A percentile compares a stretch with the other conserved stretches of the same genome.
Evolutionary conservation across 2,329 filamentous ascomycete species (phyloP).

Genomic region (Fonsecaea pedrosoi): DNA sequence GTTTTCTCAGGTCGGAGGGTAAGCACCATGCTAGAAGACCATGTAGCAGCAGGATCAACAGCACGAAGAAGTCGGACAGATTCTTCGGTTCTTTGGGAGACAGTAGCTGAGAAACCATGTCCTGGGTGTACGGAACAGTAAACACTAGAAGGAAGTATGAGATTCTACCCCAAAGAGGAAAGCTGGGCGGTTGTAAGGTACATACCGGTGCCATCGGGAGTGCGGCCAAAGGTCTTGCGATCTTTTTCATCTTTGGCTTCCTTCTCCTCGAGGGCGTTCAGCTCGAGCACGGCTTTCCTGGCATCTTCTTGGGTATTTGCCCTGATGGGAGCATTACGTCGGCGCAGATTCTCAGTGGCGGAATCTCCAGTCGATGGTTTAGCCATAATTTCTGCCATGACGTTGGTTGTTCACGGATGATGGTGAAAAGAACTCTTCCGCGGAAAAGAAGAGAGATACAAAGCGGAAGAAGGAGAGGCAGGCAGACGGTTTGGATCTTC

Average conservation of each 20-base stretch:
- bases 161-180: background rate
- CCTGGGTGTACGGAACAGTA: conserved; percentile 91
- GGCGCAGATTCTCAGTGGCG: conserved; percentile 52
- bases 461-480: background rate
- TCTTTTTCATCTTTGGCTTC: conserved; percentile 56
- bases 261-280: conserved; percentile 57
- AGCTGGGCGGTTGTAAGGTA: conserved; percentile 34
- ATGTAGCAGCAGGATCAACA: conserved; percentile 77
- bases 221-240: conserved; percentile 87
- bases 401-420: conserved; percentile 2
- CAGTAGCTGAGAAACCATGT: conserved; percentile 98
- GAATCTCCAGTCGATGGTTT: conserved; percentile 26
- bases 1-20: conserved; percentile 71
- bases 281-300: conserved; percentile 55
- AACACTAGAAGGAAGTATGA: conserved; percentile 69
- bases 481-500: background rate
- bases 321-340: conserved; percentile 52
- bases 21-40: conserved; percentile 76
- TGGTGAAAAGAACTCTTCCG: conserved; percentile 4
- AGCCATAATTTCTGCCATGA: conserved; percentile 18
- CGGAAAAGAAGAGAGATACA: background rate
- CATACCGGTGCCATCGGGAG: conserved; percentile 87
- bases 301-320: conserved; percentile 49
- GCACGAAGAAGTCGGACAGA: conserved; percentile 79
- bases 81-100: conserved; percentile 97